phyloP scores from a whole-genome alignment of 2,329 filamentous ascomycete genomes.

The Ceratocystis variospora region DNA sequence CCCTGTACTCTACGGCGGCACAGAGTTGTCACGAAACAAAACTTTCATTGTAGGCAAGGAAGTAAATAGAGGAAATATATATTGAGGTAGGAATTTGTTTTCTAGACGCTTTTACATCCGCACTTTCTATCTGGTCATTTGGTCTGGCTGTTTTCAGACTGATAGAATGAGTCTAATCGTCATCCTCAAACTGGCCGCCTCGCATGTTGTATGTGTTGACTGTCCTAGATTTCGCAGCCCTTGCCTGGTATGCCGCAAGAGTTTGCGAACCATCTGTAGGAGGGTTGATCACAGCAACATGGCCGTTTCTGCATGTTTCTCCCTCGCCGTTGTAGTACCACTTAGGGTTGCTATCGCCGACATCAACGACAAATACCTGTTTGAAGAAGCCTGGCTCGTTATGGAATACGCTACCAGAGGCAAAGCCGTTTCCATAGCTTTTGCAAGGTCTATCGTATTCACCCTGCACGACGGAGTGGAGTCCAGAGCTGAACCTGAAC shows the following conservation, averaged over 20 bases:
- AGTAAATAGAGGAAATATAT: no score
- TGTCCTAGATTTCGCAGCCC: rapidly evolving
- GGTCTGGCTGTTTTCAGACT: no score
- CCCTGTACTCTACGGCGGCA: no score
- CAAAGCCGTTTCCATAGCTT: conserved; percentile 24
- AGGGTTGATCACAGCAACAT: conserved; percentile 21
- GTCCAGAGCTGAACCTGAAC: rapidly evolving
- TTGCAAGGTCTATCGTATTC: conserved; percentile 32
- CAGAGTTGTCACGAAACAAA: no score
- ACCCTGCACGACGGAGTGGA: not conserved
- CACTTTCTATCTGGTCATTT: no score
- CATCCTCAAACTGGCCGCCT: no score
- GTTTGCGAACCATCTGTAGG: conserved; percentile 20
- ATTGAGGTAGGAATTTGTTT: no score
- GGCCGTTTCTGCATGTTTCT: conserved; percentile 21
- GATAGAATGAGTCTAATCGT: no score
- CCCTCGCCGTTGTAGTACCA: not conserved
- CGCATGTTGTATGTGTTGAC: no score
- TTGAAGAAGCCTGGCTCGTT: conserved; percentile 13
- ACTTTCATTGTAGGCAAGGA: no score
- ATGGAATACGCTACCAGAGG: not conserved
- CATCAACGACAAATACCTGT: conserved; percentile 27
- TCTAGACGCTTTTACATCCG: no score
- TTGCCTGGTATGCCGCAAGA: rapidly evolving
- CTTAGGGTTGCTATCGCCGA: not conserved